Evolutionary conservation across 192 early-diverging fungal species (phyloP), one percentile per base, ranked within the genome.

Genomic region (Umbelopsis isabellina): DNA sequence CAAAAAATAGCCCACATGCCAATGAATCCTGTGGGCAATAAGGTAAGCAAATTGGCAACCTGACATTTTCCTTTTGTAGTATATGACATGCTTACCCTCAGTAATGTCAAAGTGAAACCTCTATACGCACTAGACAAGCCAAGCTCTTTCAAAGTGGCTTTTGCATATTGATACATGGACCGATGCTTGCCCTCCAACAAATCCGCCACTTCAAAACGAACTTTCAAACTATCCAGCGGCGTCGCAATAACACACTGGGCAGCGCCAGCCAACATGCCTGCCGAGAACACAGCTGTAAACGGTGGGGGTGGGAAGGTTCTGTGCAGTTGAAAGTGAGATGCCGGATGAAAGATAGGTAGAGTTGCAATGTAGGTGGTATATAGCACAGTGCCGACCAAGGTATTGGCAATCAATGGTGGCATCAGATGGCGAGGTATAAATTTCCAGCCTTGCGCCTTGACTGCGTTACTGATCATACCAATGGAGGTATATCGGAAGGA

Each of bases 1-100:
- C 90, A 84, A 93, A 93, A 64, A 93, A 93, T 18, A 88, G 76
- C 6, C 89, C 88, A 74, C 89, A 93, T 3, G 90, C 90, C 16
- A 87, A 55, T 0, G 87, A 85, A 71, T 93, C 91, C 83, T 93
- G 67, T 2, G 12, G 1, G 44, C 65, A 25, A 15, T 61, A 18
- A 61, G 10, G 55, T 61, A 61, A 61, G 55, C 55, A 41, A 41
- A 6, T 9, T 30, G 10, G 1, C 37, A 61, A 61, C 55, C 25
- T 61, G 55, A 61, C 55, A 61, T 61, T 61, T 61, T 61, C 55
- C 55, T 61, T 35, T 61, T 61, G 55, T 35, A 61, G 55, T 52
- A 25, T 21, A 23, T 25, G 25, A n/a, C 45, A n/a, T 65, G 27
- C 61, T 25, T 79, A 85, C 86, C 75, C 82, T 82, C 22, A 80